These are phyloP conservation scores for Cymodocea nodosa DNA, from an alignment of 116 monocot species.

Conservation along the genomic window DNA sequence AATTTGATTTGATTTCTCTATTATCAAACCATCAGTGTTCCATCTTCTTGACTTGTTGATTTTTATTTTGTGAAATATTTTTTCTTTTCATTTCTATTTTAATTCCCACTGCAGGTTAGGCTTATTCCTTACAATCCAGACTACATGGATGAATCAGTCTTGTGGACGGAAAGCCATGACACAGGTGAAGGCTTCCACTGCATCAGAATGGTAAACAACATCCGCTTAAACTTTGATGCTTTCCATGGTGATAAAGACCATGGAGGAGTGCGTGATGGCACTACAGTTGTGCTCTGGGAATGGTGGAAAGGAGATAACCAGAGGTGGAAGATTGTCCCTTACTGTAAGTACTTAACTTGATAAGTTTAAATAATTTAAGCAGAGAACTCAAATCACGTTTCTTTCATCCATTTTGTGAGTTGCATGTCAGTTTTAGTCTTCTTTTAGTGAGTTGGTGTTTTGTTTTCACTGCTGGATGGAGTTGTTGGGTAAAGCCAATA, in stretches of 20 bases:
- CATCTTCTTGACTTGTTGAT: not conserved
- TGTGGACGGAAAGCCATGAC: constrained; percentile 48
- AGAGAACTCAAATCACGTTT: not conserved
- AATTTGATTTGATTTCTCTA: no score
- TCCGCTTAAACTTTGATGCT: constrained; percentile 40
- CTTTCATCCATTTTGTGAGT: no score
- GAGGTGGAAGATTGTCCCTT: constrained; percentile 52
- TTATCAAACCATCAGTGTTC: no score
- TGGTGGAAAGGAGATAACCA: constrained; percentile 52
- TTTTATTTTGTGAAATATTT: not conserved
- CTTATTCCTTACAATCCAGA: constrained; percentile 33
- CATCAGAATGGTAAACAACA: constrained; percentile 61
- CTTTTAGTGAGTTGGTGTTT: no score
- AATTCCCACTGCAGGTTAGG: constrained; percentile 20
- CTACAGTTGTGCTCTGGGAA: constrained; percentile 37
- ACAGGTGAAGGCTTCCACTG: constrained; percentile 23
- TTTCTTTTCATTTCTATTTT: not conserved
- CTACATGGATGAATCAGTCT: constrained; percentile 36
- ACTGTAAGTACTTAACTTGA: constrained; percentile 31
- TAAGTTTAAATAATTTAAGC: no score
- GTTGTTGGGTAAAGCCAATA: no score
- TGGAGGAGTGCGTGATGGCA: constrained; percentile 44
- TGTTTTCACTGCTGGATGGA: no score
- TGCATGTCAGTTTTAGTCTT: no score
- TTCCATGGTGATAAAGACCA: constrained; percentile 40